These are phyloP conservation scores for Leptodermis oblonga DNA, from an alignment of 257 asterid genomes.

Conservation along the genomic window DNA sequence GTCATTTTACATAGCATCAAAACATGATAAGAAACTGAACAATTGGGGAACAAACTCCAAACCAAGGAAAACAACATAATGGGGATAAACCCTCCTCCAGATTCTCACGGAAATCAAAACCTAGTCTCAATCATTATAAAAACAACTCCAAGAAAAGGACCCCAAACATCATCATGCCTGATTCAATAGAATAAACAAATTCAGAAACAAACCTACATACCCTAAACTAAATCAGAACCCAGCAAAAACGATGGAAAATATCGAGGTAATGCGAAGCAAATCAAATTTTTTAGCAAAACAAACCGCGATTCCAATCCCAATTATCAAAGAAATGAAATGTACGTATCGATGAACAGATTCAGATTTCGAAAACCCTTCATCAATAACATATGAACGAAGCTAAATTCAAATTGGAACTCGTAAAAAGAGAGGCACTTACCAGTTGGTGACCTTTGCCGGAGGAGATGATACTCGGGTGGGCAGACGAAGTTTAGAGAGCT, in stretches of 20 bases:
- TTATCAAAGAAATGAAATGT: not conserved
- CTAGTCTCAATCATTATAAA: not conserved
- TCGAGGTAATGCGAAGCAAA: not conserved
- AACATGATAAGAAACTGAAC: no score
- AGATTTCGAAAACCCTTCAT: not conserved
- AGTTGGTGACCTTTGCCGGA: not conserved
- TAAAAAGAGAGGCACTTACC: not conserved
- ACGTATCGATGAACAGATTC: not conserved
- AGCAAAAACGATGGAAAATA: not conserved
- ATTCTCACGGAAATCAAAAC: not conserved
- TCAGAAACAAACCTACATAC: no score
- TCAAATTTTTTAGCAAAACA: not conserved
- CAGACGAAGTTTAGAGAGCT: not conserved
- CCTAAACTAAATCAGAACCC: not conserved
- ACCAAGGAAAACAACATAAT: not conserved
- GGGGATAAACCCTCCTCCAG: not conserved
- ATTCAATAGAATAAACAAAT: not conserved
- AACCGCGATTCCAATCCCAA: not conserved
- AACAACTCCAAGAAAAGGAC: not conserved
- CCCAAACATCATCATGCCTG: not conserved
- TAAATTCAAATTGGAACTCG: not conserved
- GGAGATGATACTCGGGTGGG: not conserved
- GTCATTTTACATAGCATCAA: no score
- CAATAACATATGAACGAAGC: not conserved
- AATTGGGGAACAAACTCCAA: not conserved